Evolutionary conservation across 2,329 filamentous ascomycete genomes (phyloP), one percentile per base, ranked within the genome.

Genomic region (Graphilbum fragrans): DNA sequence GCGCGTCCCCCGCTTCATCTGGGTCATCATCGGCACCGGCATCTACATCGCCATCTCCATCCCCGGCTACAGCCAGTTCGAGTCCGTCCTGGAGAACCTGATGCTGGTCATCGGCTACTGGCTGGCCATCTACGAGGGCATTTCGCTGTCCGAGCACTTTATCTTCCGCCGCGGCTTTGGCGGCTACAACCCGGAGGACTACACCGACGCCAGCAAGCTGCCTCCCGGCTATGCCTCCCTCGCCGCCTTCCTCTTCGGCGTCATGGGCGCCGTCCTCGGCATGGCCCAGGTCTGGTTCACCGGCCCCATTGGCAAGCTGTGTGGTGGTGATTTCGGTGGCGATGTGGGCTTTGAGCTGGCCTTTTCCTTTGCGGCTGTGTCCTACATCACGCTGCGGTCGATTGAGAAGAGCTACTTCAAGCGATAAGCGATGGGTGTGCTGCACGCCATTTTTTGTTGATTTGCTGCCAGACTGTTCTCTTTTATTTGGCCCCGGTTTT

Each of bases 281-380:
- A 79, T 80, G 68, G 64, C 65, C 12, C 72, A 78, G 57, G 68
- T 66, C 11, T 80, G 75, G 74, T 80, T 69, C 52, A 72, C 66
- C 18, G 77, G 76, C 0, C 75, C 75, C 0, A 70, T 80, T 47
- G 76, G 74, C 1, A 58, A 64, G 55, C 67, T 52, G 23, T 77
- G 75, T 23, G 77, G 77, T 20, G 41, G 44, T 18, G 42, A 38
- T 0, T 47, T 31, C 35, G 50, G 50, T 21, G 49, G 49, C 0
- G 77, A 82, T 49, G 69, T 82, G 52, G 78, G 77, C 1, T 80
- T 82, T 43, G 77, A 82, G 61, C 59, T 78, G 54, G 77, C 74
- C 0, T 71, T 80, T 38, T 17, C 17, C 22, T 52, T 52, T 22
- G 41, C 48, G 9, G 59, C 68, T 7, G 49, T 67, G 1, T 59